These are phyloP conservation scores for Bipolaris bicolor DNA, from an alignment of 2,329 filamentous ascomycete genomes.

Conservation along the genomic window DNA sequence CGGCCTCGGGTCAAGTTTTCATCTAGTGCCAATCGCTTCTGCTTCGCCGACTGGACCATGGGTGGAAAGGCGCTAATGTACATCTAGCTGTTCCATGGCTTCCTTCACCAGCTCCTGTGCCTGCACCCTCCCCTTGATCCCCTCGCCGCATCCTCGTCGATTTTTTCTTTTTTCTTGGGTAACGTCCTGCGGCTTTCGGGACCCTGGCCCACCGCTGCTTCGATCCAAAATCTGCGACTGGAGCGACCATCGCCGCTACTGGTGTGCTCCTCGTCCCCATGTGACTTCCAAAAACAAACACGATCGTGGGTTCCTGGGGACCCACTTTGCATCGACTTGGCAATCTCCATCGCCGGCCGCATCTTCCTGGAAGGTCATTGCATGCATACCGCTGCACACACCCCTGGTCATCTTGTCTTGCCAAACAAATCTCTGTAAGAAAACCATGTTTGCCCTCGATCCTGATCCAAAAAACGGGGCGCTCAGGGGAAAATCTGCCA, in stretches of 20 bases:
- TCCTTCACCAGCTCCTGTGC: background rate
- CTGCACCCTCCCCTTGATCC: background rate
- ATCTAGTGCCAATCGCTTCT: background rate
- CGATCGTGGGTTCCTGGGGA: background rate
- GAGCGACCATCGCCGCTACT: background rate
- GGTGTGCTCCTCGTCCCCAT: background rate
- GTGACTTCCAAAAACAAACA: background rate
- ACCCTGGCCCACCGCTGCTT: background rate
- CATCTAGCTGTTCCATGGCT: background rate
- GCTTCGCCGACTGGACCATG: conserved; percentile 8
- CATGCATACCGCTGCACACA: background rate
- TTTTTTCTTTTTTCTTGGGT: conserved; percentile 8
- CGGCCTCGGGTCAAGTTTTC: background rate
- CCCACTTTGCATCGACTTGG: background rate
- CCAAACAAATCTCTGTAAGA: background rate
- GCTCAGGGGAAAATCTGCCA: background rate
- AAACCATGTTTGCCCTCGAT: background rate
- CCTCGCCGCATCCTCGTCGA: background rate
- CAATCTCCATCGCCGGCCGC: background rate
- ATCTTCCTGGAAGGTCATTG: background rate
- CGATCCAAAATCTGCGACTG: background rate
- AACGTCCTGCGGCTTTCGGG: background rate
- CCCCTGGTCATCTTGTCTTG: background rate
- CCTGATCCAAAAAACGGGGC: conserved; percentile 1
- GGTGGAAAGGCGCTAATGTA: background rate